Percentiles rank a stretch among this genome's conserved stretches.
Evolutionary conservation across 306 rosid species (phyloP).

Genomic region (apple (Malus domestica)): ASM211411v1 NC_041791.1:24923001-24923500

Average conservation of each 20-base stretch:
- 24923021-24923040: too few species aligned
- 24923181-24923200: slow-evolving; percentile 26
- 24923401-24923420: not conserved
- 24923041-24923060: too few species aligned
- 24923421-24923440: not conserved
- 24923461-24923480: not conserved
- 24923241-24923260: slow-evolving; percentile 31
- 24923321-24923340: too few species aligned
- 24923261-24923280: slow-evolving; percentile 18
- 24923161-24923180: slow-evolving; percentile 15
- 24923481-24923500: too few species aligned
- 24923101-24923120: too few species aligned
- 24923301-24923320: too few species aligned
- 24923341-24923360: not conserved
- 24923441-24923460: not conserved
- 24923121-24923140: too few species aligned
- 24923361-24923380: not conserved
- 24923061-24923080: too few species aligned
- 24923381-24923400: not conserved
- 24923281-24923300: not conserved
- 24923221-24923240: slow-evolving; percentile 30
- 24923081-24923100: too few species aligned
- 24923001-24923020: too few species aligned
- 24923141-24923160: too few species aligned
- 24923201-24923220: slow-evolving; percentile 25